These are phyloP conservation scores for Trichoderma brevicompactum DNA, from an alignment of 2,329 filamentous ascomycete species.

Conservation along the genomic window DNA sequence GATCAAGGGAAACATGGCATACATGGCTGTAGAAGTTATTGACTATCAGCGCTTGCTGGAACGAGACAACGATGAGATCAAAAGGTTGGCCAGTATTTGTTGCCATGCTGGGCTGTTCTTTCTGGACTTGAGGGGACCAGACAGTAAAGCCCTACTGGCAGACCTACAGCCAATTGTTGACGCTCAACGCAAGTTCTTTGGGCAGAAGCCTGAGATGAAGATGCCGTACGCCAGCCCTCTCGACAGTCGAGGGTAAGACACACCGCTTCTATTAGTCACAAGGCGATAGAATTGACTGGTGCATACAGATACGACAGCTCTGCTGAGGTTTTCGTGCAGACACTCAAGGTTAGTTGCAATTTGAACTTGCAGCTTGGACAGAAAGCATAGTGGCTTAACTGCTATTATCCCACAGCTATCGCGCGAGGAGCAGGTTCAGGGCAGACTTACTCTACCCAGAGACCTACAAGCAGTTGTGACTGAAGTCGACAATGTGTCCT, in stretches of 20 bases:
- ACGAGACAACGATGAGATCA: conserved; percentile 3
- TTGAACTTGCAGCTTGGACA: neutral
- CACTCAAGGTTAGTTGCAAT: conserved; percentile 4
- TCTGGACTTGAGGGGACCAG: neutral
- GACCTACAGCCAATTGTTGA: conserved; percentile 2
- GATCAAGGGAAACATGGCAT: neutral
- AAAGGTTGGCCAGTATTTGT: neutral
- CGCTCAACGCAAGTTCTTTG: conserved; percentile 11
- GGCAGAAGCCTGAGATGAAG: conserved; percentile 15
- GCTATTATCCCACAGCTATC: neutral
- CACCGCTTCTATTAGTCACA: neutral
- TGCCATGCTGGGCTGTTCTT: conserved; percentile 8
- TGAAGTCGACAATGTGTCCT: conserved; percentile 6
- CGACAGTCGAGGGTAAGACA: conserved; percentile 2
- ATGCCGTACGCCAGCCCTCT: conserved; percentile 7
- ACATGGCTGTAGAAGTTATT: conserved; percentile 16
- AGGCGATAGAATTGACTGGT: neutral
- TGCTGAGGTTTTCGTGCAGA: conserved; percentile 8
- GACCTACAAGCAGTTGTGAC: conserved; percentile 3
- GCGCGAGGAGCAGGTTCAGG: conserved; percentile 1
- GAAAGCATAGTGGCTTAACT: neutral
- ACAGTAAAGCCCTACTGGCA: neutral
- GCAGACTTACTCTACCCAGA: neutral
- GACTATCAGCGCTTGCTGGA: conserved; percentile 14
- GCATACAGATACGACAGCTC: conserved; percentile 10